Conservation (phyloP, 2,329 filamentous ascomycete species). For the Meredithiella fracta region DNA sequence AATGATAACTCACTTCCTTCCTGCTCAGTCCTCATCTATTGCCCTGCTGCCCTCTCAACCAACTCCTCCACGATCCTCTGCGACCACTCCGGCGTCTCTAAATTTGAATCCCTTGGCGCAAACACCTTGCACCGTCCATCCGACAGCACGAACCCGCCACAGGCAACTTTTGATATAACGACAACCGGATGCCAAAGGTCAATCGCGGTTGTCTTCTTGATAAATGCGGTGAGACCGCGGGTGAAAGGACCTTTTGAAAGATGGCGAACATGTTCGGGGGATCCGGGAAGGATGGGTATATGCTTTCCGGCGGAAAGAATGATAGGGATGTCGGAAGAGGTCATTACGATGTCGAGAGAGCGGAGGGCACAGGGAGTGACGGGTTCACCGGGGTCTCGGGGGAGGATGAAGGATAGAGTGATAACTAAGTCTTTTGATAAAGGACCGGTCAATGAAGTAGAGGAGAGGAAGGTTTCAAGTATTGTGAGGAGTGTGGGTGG, state of each 20-base stretch:
- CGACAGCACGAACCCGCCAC: constrained; percentile 37
- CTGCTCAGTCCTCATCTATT: neutral
- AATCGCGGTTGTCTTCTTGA: constrained; percentile 36
- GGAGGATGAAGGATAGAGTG: constrained; percentile 34
- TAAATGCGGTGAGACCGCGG: constrained; percentile 32
- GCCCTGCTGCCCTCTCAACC: constrained; percentile 7
- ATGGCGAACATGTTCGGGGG: constrained; percentile 11
- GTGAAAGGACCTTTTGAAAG: constrained; percentile 28
- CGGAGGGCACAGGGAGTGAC: constrained; percentile 20
- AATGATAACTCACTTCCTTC: no score
- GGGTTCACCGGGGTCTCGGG: constrained; percentile 20
- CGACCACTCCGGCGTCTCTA: constrained; percentile 7
- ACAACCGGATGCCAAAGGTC: constrained; percentile 41
- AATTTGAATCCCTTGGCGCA: constrained; percentile 6
- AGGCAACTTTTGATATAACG: constrained; percentile 35
- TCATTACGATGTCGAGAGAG: constrained; percentile 35
- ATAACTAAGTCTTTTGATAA: constrained; percentile 32
- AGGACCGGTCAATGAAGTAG: constrained; percentile 20
- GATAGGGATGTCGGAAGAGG: constrained; percentile 29
- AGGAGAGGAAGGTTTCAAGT: constrained; percentile 35
- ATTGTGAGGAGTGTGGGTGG: constrained; percentile 32
- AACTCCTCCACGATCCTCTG: constrained; percentile 10
- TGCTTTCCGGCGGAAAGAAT: constrained; percentile 29
- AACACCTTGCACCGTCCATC: constrained; percentile 36
- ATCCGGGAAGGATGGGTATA: constrained; percentile 18